Evolutionary conservation across 2,329 filamentous ascomycete species (phyloP), one percentile per base, ranked within the genome.

Genomic region (Didymella segeticola): DNA sequence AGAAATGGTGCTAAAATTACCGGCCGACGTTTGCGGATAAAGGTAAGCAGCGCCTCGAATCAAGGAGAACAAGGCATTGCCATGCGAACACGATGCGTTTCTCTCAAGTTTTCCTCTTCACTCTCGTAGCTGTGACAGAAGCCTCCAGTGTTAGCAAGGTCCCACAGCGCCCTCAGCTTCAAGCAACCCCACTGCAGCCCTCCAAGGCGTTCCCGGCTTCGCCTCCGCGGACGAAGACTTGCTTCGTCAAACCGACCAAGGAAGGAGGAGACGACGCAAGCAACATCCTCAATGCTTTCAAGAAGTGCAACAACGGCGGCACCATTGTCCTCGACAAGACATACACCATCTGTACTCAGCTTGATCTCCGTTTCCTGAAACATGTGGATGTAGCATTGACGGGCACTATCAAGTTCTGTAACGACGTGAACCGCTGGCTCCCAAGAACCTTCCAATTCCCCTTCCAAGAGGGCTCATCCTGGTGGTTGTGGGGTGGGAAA

Each of bases 351-450:
- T 85, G 81, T 10, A 88, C 84, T 0, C 84, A 86, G 0, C 67
- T 90, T 36, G 84, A 90, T 62, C 71, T 89, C 61, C 87, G 84
- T 0, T 88, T 87, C 66, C 74, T 89, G 15, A 77, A 84, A 33
- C 77, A 83, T 57, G 79, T 90, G 23, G 87, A 90, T 67, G 73
- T 89, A 3, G 82, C 84, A 58, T 81, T 86, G 54, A 80, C 82
- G 64, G 86, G 84, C n/a, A 80, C 79, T 20, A 79, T 89, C 15
- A 76, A 82, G 50, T 90, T 90, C 74, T 83, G 82, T 47, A 10
- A 26, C 25, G 25, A 26, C 10, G 25, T 26, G 25, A 26, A 5
- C 10, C 25, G 25, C 25, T 26, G 25, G 25, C 25, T 26, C 5
- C 25, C 25, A 5, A 5, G 5, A 5, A 26, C 25, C 5, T 26